phyloP scores from a whole-genome alignment of 129 eudicot species.

The Centrapalus pauciflorus region DNA sequence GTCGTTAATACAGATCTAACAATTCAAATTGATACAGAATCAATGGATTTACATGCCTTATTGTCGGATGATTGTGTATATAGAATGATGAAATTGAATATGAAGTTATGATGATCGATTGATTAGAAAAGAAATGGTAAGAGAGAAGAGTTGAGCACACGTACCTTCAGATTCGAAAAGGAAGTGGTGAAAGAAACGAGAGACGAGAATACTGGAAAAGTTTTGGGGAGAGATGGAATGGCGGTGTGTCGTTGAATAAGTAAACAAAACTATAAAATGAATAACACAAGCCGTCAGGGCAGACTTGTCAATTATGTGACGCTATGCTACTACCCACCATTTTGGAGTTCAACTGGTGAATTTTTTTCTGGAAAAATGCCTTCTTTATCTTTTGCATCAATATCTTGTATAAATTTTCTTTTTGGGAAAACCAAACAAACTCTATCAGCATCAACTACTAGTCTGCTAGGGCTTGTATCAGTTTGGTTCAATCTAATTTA shows the following conservation, averaged over 20 bases:
- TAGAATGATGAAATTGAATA: background rate
- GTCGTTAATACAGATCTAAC: conserved; percentile 24
- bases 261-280: background rate
- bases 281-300: conserved; percentile 18
- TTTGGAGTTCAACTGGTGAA: background rate
- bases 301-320: conserved; percentile 13
- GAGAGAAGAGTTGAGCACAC: background rate
- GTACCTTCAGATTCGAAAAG: conserved; percentile 21
- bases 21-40: background rate
- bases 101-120: conserved; percentile 13
- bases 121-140: background rate
- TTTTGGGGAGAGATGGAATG: conserved; percentile 5
- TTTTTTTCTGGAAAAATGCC: too few relatives aligned
- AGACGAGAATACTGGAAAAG: conserved; percentile 17
- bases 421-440: too few relatives aligned
- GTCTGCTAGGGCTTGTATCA: too few relatives aligned
- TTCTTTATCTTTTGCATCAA: too few relatives aligned
- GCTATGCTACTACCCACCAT: background rate
- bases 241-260: conserved; percentile 21
- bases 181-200: background rate
- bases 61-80: background rate
- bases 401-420: too few relatives aligned
- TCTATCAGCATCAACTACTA: too few relatives aligned
- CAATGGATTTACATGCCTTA: background rate
- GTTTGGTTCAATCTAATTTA: too few relatives aligned